Percentiles rank a stretch among this genome's conserved stretches.
Evolutionary conservation across 306 rosid species (phyloP).

Genomic region (Rosa rugosa): DNA sequence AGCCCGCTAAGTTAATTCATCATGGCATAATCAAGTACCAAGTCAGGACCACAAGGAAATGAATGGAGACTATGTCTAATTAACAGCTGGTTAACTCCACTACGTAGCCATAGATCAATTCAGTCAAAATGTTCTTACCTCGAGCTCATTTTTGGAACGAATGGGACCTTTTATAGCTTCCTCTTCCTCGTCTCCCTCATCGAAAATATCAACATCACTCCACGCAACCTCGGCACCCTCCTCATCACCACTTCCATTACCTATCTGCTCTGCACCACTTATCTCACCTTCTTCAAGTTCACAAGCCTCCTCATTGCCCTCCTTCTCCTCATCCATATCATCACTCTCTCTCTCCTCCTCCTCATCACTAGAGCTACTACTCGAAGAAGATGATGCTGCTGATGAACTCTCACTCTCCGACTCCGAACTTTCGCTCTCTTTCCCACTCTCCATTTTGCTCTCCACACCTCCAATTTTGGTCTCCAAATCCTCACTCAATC

Average conservation of each 20-base stretch:
- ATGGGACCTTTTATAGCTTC: constrained; percentile 48
- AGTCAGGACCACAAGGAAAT: not conserved
- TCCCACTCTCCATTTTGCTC: not conserved
- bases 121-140: constrained; percentile 36
- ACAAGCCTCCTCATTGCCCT: not conserved
- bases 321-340: constrained; percentile 13
- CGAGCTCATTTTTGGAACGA: constrained; percentile 67
- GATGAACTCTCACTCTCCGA: constrained; percentile 37
- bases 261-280: constrained; percentile 33
- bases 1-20: constrained; percentile 6
- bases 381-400: constrained; percentile 29
- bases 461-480: not conserved
- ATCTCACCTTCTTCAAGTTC: constrained; percentile 82
- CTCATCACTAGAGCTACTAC: constrained; percentile 25
- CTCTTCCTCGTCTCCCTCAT: constrained; percentile 24
- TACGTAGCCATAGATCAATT: not conserved
- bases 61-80: not conserved
- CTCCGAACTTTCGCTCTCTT: constrained; percentile 39
- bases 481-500: not conserved
- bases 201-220: constrained; percentile 21
- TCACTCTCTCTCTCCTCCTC: constrained; percentile 14
- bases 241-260: constrained; percentile 1
- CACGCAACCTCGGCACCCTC: constrained; percentile 25
- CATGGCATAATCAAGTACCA: not conserved
- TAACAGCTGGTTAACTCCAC: not conserved